These are phyloP conservation scores for Mycena rebaudengoi DNA, from an alignment of 768 basidiomycete species.

Conservation along the genomic window DNA sequence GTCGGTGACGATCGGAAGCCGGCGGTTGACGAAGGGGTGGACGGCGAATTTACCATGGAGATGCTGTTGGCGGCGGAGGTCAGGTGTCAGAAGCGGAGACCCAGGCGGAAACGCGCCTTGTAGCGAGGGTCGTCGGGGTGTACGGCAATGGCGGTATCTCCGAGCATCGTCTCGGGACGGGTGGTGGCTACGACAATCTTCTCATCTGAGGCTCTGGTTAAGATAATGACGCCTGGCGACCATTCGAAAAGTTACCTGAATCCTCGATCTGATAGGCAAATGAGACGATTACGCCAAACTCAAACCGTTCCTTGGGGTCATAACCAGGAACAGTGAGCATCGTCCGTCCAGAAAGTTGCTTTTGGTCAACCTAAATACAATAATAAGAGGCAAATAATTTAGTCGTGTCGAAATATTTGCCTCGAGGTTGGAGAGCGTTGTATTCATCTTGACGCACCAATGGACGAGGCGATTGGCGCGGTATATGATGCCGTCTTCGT, in stretches of 20 bases:
- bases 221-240: background rate
- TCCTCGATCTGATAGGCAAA: slow-evolving; percentile 93
- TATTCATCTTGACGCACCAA: slow-evolving; percentile 97
- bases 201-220: slow-evolving; percentile 63
- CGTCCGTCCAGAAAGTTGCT: slow-evolving; percentile 85
- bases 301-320: slow-evolving; percentile 93
- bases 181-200: slow-evolving; percentile 95
- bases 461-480: slow-evolving; percentile 97
- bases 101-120: slow-evolving; percentile 53
- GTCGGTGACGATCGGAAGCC: slow-evolving; percentile 89
- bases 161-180: slow-evolving; percentile 98
- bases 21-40: slow-evolving; percentile 90
- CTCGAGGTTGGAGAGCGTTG: slow-evolving; percentile 97
- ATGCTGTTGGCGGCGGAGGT: slow-evolving; percentile 55
- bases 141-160: slow-evolving; percentile 96
- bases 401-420: slow-evolving; percentile 50
- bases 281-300: slow-evolving; percentile 96
- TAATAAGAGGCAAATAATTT: background rate
- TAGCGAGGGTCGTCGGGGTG: slow-evolving; percentile 94
- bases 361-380: slow-evolving; percentile 82
- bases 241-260: slow-evolving; percentile 61
- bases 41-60: slow-evolving; percentile 91
- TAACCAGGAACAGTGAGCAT: slow-evolving; percentile 93
- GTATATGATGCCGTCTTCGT: slow-evolving; percentile 93
- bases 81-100: background rate